phyloP scores from a whole-genome alignment of 805 yeast genomes.

The Zygosaccharomyces rouxii region DNA sequence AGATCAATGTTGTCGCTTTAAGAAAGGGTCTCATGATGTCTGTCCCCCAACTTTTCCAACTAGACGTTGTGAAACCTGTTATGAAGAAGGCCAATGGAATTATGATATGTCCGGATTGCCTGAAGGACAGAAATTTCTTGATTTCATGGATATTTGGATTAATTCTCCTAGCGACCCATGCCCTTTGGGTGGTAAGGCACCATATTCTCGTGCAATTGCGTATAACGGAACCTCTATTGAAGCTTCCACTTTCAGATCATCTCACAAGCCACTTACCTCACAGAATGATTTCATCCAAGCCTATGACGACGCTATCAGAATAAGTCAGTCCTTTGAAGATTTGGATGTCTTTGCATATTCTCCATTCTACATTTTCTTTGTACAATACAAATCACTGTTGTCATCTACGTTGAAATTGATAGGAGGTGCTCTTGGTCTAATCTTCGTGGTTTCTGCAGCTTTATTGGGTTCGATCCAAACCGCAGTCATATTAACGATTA shows the following conservation, averaged over 20 bases:
- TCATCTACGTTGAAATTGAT: conserved; percentile 53
- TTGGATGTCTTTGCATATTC: conserved; percentile 80
- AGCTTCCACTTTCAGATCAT: conserved; percentile 70
- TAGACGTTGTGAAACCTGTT: conserved; percentile 72
- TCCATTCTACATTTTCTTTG: conserved; percentile 88
- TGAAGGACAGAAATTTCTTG: conserved; percentile 62
- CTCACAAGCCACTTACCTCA: conserved; percentile 74
- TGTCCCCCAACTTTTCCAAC: conserved; percentile 59
- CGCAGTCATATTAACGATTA: conserved; percentile 50
- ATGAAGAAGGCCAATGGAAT: conserved; percentile 57
- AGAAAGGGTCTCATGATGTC: conserved; percentile 51
- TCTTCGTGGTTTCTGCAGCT: conserved; percentile 49
- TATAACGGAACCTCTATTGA: conserved; percentile 41
- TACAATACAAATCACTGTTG: conserved; percentile 71
- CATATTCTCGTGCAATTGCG: conserved; percentile 62
- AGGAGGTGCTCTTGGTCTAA: conserved; percentile 46
- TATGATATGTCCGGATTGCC: conserved; percentile 83
- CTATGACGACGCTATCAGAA: conserved; percentile 63
- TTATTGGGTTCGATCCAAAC: conserved; percentile 65
- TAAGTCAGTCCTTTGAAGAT: conserved; percentile 54
- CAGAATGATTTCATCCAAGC: conserved; percentile 83
- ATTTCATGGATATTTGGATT: conserved; percentile 76
- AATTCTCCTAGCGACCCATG: conserved; percentile 81
- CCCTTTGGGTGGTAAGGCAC: conserved; percentile 94
- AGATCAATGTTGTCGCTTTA: conserved; percentile 78